Base-by-base conservation (phyloP, 495 filamentous ascomycete genomes). In the Friedmanniomyces simplex region DNA sequence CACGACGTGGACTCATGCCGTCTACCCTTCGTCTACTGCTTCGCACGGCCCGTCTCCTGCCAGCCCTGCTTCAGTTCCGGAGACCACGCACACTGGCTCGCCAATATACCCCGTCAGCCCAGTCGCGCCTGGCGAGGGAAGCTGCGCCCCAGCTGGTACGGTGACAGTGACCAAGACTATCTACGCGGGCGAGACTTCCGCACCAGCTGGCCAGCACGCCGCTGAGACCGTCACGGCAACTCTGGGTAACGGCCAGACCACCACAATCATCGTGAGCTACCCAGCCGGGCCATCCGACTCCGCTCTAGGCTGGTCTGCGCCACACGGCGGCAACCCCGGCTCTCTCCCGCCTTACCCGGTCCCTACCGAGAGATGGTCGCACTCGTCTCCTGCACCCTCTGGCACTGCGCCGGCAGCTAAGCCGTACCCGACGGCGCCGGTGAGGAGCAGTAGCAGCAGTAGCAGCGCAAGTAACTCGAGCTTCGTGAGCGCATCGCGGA, bases 181-280 rank as follows among this genome's bases (percentile, higher is more conserved):
- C 49, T 52, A 52, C 49, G 25, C 25, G 12, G 42, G 25, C 22
- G 32, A 7, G 26, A 26, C 25, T 22, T 10, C 54, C 24, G 41
- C 5, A 39, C 42, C 42, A 48, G 2, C 41, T 16, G 42, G 41
- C 43, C 20, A 22, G 1, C 24, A 37, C 3, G 50, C 54, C 14
- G 50, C 54, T 16, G 54, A 56, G 26, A 56, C 54, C 13, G 54
- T 41, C n/a, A 56, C 54, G 14, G 22, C 48, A 12, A 56, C 54
- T 16, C 54, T 56, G 45, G 54, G 54, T 41, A 56, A 50, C 32
- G 54, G 54, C 41, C 22, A 48, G 12, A 49, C 54, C 12, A 56
- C 54, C 25, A 48, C 21, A 41, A 21, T 56, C 41, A 30, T 24
- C 26, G 43, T 56, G 5, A 34, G 8, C 42, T 56, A 56, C 45